Evolutionary conservation across 768 basidiomycete species (phyloP).

Genomic region (Tulasnella sp.): DNA sequence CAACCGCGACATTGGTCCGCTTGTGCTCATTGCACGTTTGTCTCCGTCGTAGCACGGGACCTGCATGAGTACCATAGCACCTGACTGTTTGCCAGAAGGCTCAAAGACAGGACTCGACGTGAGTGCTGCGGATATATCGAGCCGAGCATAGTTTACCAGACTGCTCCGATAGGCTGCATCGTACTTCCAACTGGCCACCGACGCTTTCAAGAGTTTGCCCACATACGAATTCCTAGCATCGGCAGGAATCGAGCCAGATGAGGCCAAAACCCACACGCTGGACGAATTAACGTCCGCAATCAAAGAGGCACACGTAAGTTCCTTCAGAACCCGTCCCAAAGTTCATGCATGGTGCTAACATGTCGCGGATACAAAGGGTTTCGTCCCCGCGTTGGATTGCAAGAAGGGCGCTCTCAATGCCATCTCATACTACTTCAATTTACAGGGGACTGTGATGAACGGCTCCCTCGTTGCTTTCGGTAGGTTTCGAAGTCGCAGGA

Average conservation of each 20-base stretch:
- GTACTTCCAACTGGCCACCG: background rate
- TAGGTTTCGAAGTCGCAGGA: background rate
- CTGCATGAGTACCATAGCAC: slow-evolving; percentile 23
- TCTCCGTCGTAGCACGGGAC: background rate
- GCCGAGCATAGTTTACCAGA: background rate
- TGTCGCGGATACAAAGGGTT: slow-evolving; percentile 44
- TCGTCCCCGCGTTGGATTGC: slow-evolving; percentile 57
- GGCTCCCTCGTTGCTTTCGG: slow-evolving; percentile 44
- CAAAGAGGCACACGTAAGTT: background rate
- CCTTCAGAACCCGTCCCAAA: background rate
- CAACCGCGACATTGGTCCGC: no score
- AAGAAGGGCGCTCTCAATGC: slow-evolving; percentile 45
- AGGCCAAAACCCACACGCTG: slow-evolving; percentile 13
- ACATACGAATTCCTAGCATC: slow-evolving; percentile 4
- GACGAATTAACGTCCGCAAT: background rate
- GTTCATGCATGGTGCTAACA: background rate
- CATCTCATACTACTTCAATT: slow-evolving; percentile 61
- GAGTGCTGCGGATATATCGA: background rate
- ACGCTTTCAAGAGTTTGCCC: slow-evolving; percentile 4
- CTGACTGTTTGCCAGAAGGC: background rate
- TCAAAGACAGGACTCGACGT: slow-evolving; percentile 14
- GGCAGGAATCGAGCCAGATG: slow-evolving; percentile 11
- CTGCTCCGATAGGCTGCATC: background rate
- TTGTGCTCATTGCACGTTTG: background rate
- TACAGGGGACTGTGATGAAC: slow-evolving; percentile 60